Base-by-base conservation (phyloP, 1,284 basidiomycete species). In the Cutaneotrichosporon sp. region DNA sequence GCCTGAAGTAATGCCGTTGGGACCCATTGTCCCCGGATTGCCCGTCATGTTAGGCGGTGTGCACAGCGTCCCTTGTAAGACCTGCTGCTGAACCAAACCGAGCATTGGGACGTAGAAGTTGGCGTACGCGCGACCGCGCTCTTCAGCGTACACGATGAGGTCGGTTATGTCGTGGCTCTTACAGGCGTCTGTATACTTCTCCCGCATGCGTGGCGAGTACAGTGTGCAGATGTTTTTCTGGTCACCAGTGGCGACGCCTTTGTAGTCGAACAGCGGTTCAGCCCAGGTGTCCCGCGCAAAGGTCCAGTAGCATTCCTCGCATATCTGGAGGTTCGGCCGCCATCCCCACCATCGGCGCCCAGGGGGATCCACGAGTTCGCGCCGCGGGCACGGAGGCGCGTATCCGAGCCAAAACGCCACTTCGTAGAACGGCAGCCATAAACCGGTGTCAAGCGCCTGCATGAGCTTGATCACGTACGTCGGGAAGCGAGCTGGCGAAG, bases 291-390 rank as follows among this genome's bases (percentile, higher is more conserved):
- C 42, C 12, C 20, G n/a, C 0, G 42, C 42, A 22, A 44, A 44
- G 19, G 29, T 44, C 42, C 42, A 44, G 17, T 31, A 44, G 11
- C 42, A 44, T 7, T 44, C 42, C 19, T 44, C 29, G 29, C 42
- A 44, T n/a, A 44, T 32, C 19, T 44, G 42, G 19, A 44, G 42
- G 42, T 31, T 44, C 17, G 27, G 42, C 12, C 42, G 42, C 42
- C 42, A 44, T 8, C 42, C 42, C 42, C 42, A 44, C 42, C 42
- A 44, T 7, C 29, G 42, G 6, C 42, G 27, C 12, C 17, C n/a
- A 24, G 38, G 12, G 5, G 38, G 22, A 12, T 44, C 42, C 19
- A 44, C 29, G 5, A 32, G 17, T 14, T 31, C 17, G 29, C 29
- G 27, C 10, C 42, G 27, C 17, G 42, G 27, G 22, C 42, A 44